phyloP scores from a whole-genome alignment of 2,329 filamentous ascomycete species.

The Rhynchosporium agropyri region DNA sequence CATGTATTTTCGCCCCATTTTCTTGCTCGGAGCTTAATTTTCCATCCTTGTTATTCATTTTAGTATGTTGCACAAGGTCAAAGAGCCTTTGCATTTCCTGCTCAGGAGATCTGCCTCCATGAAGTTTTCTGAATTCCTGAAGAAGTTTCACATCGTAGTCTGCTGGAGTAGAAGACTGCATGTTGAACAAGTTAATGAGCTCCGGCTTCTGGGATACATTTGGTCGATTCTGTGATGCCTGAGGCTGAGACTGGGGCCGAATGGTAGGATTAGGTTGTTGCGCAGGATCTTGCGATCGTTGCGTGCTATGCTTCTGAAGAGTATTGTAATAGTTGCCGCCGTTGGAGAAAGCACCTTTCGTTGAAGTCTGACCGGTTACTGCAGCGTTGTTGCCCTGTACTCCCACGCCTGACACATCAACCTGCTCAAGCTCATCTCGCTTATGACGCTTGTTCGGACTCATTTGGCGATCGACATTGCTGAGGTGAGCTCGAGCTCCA shows the following conservation, averaged over 20 bases:
- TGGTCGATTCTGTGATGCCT: too few species aligned
- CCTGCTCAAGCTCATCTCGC: neutral
- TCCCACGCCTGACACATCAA: neutral
- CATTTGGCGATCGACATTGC: neutral
- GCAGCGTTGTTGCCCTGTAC: neutral
- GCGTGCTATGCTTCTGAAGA: neutral
- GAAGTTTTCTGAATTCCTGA: neutral
- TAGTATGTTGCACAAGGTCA: neutral
- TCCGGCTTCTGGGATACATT: neutral
- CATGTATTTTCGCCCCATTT: neutral
- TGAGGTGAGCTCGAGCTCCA: neutral
- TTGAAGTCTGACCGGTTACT: neutral
- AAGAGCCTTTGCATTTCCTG: neutral
- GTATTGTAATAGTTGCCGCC: neutral
- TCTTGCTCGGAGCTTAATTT: neutral
- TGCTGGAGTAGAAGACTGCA: neutral
- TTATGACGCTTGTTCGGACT: slow-evolving; percentile 2
- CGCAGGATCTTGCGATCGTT: neutral
- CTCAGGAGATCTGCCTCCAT: neutral
- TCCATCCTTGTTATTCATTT: neutral
- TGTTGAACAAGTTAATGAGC: too few species aligned
- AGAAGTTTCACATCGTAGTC: neutral
- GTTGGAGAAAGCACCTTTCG: too few species aligned
- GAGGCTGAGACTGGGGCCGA: neutral
- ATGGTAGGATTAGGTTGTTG: neutral